phyloP scores from a whole-genome alignment of 441 rosid species.

The Brassica hybrid region DNA sequence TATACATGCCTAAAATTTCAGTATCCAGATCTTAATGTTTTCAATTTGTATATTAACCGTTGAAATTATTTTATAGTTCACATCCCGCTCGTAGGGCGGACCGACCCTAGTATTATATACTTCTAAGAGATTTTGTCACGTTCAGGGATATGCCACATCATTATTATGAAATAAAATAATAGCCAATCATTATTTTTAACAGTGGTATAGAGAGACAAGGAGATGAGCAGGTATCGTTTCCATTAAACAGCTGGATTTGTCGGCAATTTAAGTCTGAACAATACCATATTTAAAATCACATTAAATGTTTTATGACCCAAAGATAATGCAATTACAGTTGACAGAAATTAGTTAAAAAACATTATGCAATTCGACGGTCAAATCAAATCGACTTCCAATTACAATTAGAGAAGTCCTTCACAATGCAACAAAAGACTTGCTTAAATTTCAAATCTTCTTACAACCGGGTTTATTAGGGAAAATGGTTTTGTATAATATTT shows the following conservation, averaged over 20 bases:
- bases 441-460: background rate
- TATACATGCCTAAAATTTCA: no score
- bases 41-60: no score
- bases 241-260: constrained; percentile 45
- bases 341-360: background rate
- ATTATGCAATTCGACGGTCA: background rate
- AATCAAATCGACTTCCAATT: background rate
- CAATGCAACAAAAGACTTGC: background rate
- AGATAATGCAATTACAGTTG: background rate
- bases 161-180: constrained; percentile 13
- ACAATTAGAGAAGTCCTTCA: background rate
- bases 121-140: constrained; percentile 25
- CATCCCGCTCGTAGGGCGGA: no score
- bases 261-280: constrained; percentile 32
- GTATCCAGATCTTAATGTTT: no score
- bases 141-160: constrained; percentile 32
- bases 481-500: background rate
- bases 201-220: constrained; percentile 28
- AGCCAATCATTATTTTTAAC: constrained; percentile 23
- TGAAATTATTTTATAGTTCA: no score
- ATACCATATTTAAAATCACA: constrained; percentile 10
- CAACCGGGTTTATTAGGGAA: background rate
- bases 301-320: constrained; percentile 17
- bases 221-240: constrained; percentile 34
- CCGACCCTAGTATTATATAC: no score